Base-by-base conservation (phyloP, 768 basidiomycete species). In the Pulveroboletus sp. region DNA sequence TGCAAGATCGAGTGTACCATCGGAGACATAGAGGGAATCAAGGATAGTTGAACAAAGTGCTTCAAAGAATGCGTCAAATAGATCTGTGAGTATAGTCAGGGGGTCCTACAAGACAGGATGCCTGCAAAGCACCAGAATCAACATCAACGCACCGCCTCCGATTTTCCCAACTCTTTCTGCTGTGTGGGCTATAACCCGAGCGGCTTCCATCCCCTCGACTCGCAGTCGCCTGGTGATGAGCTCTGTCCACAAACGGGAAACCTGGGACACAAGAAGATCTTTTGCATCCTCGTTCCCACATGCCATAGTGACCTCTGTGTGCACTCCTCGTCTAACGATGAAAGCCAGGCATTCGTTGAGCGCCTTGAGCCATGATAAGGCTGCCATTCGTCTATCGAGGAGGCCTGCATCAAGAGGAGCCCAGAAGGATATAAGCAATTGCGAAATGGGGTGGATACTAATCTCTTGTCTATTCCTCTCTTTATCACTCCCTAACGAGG, bases 361-460 rank as follows among this genome's bases (percentile, higher is more conserved):
- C 0, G 79, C 74, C 15, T 86, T 69, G 68, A 93, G 88, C 9
- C 89, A 83, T 0, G 82, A 76, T 5, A 78, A 78, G 21, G 60
- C 55, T 7, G 45, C 54, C 17, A 50, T 37, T 33, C 49, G 53
- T 42, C 43, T 54, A 36, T 64, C 60, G n/a, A 67, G 64, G 31
- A 65, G 57, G 9, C 58, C 54, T 8, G 58, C 58, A 45, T 88
- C 83, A 1, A 90, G 66, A 0, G 89, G 92, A 14, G 82, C 78
- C 92, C 93, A 96, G 59, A 97, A 83, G 0, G 89, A 80, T 1
- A 73, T 68, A 62, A 92, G 88, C 38, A 95, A 69, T 27, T 76
- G 73, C 3, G 71, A 56, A 3, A 85, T 62, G 44, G 64, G 71
- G 65, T 18, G 63, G 27, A 42, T 33, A 14, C 8, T 10, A 13